Percentiles rank a stretch among this genome's conserved stretches.
These are phyloP conservation scores for Aphanocladium album DNA, from an alignment of 2,329 filamentous ascomycete genomes.

Conservation along the genomic window DNA sequence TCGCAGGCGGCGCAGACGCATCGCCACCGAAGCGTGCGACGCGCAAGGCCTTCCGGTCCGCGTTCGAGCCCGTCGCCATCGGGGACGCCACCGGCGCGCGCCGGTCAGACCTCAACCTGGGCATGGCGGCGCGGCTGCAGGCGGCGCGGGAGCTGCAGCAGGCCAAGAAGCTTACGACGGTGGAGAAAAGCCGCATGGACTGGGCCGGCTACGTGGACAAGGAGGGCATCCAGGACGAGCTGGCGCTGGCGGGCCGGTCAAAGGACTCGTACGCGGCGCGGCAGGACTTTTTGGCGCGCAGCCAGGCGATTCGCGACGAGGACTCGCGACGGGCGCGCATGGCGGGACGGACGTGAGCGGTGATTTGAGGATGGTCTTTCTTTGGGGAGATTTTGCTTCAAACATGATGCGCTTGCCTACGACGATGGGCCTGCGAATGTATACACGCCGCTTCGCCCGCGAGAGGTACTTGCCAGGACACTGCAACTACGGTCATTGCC, in stretches of 20 bases:
- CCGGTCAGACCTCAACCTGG: constrained; percentile 55
- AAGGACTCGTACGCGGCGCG: constrained; percentile 59
- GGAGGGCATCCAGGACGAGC: constrained; percentile 65
- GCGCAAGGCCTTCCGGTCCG: constrained; percentile 55
- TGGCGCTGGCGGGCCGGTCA: constrained; percentile 58
- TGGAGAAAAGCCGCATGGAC: constrained; percentile 69
- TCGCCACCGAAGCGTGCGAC: constrained; percentile 39
- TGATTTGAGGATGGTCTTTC: not conserved
- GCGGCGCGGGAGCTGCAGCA: constrained; percentile 45
- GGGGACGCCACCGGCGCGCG: constrained; percentile 27
- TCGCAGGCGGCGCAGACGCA: constrained; percentile 18
- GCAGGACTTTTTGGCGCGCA: constrained; percentile 61
- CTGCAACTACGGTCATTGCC: too few relatives aligned
- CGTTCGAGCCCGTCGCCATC: constrained; percentile 55
- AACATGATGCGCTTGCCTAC: not conserved
- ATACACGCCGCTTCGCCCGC: not conserved
- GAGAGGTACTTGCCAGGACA: too few relatives aligned
- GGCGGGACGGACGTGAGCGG: constrained; percentile 28
- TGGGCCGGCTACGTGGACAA: constrained; percentile 69
- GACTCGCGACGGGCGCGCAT: constrained; percentile 53
- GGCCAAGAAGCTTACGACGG: constrained; percentile 63
- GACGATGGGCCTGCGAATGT: too few relatives aligned
- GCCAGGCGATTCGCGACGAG: constrained; percentile 57
- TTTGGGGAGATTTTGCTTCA: not conserved
- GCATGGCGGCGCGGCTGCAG: constrained; percentile 43